Evolutionary conservation across 139 green algal genomes (phyloP), one percentile per base, ranked within the genome.

Genomic region (Ettlia oleoabundans): DNA sequence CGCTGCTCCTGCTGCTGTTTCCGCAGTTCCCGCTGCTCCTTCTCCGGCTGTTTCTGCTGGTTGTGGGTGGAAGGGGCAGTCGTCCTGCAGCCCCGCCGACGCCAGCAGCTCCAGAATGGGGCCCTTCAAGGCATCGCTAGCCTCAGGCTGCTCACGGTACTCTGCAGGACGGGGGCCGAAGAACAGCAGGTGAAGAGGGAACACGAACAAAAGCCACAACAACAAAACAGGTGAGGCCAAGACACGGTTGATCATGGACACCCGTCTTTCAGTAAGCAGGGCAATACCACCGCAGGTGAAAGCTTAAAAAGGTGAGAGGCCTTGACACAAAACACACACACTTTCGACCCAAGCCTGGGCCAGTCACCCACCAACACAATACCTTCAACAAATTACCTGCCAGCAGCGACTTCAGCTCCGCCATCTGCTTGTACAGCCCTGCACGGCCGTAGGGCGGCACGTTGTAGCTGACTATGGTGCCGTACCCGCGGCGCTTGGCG

Each of bases 361-460:
- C n/a, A n/a, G n/a, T n/a, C n/a, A n/a, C n/a, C n/a, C n/a, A n/a
- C n/a, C n/a, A n/a, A n/a, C n/a, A n/a, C n/a, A n/a, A n/a, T n/a
- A n/a, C n/a, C n/a, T 41, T 40, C 40, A 62, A 3, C 3, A 6
- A n/a, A 51, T 10, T 10, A 82, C 76, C 96, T 4, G 55, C 41
- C 8, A 99, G 72, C 74, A 98, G 83, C 0, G 92, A 91, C 51
- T 92, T 91, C 7, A 99, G 88, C 26, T 90, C 85, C 15, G 93
- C 85, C 55, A 98, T 87, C 88, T 98, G 93, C 89, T 98, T 98
- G 91, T 99, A 99, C 73, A 99, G 92, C n/a, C 97, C 96, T 78
- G 90, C 82, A 10, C 88, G 85, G 37, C 96, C 97, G 85, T 99
- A 99, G 30, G 97, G 96, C 1, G 97, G 97, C 64, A 98, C 96